Base-by-base conservation (phyloP, 2,329 filamentous ascomycete species). In the Fusarium globosum region DNA sequence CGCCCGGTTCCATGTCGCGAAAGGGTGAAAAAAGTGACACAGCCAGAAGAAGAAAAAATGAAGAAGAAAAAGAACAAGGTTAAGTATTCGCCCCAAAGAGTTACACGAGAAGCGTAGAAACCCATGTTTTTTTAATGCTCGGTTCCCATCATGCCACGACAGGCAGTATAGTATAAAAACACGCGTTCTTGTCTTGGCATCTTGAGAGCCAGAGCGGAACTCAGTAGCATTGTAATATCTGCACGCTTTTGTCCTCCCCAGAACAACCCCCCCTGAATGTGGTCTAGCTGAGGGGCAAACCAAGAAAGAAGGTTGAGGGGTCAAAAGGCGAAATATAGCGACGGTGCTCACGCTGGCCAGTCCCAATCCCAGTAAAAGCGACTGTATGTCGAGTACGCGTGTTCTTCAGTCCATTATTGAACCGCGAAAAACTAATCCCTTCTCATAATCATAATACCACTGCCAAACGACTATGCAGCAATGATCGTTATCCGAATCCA, bases 31-130 rank as follows among this genome's bases (percentile, higher is more conserved):
- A 62, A 60, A 41, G 62, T 55, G 59, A 61, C 57, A 65, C 41
- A 51, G 23, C 73, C 68, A 57, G 61, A 69, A 73, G 0, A 33
- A 33, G 12, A 33, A 33, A 65, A 55, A 64, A 53, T 68, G 66
- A 70, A 65, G 62, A 39, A 45, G 68, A 56, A 65, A 72, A 69
- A 28, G 68, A 69, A 64, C 61, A 71, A 61, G 65, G 65, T 51
- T 70, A 66, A 45, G 68, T 58, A 73, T 68, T 73, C 53, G 45
- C 57, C 68, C 62, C 38, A 68, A 76, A 76, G 65, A 73, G 68
- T 71, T 78, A 76, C 76, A 78, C 55, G 62, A 76, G 60, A 76
- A 78, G 65, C 69, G 63, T 74, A 75, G 69, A 69, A 61, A 46
- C 69, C 73, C 67, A 68, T 65, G 53, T 38, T 51, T 65, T 66